These are phyloP conservation scores for Hypoxylon crocopeplum DNA, from an alignment of 495 filamentous ascomycete genomes.

Conservation along the genomic window DNA sequence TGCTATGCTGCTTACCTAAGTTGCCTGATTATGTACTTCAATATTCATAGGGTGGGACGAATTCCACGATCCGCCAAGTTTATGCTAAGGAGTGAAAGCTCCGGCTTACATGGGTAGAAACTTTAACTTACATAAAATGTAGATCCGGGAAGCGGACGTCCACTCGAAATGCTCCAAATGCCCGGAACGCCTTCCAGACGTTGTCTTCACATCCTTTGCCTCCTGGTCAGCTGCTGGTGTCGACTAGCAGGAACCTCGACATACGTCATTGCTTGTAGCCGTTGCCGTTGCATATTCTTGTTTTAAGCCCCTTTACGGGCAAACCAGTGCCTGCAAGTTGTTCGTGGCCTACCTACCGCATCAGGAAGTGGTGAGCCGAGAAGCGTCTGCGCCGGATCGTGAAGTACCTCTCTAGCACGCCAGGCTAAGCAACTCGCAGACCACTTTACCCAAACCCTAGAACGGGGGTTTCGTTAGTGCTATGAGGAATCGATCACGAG, in stretches of 20 bases:
- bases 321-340: not conserved
- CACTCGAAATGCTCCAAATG: not conserved
- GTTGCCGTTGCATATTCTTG: not conserved
- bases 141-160: not conserved
- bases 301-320: slow-evolving; percentile 1
- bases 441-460: slow-evolving; percentile 15
- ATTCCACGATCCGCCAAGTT: slow-evolving; percentile 4
- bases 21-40: not conserved
- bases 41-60: no score
- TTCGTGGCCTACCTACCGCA: slow-evolving; percentile 18
- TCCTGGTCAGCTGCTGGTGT: not conserved
- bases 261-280: slow-evolving; percentile 23
- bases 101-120: slow-evolving; percentile 12
- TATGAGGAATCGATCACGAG: slow-evolving; percentile 20
- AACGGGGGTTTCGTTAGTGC: not conserved
- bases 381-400: slow-evolving; percentile 8
- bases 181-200: slow-evolving; percentile 14
- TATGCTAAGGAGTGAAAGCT: slow-evolving; percentile 15
- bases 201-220: not conserved
- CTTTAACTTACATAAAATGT: no score
- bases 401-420: slow-evolving; percentile 14
- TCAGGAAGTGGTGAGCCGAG: slow-evolving; percentile 29
- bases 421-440: slow-evolving; percentile 10
- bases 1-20: slow-evolving; percentile 3
- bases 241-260: not conserved